Conservation (phyloP, 495 filamentous ascomycete species). For the Trichoderma erinaceum region DNA sequence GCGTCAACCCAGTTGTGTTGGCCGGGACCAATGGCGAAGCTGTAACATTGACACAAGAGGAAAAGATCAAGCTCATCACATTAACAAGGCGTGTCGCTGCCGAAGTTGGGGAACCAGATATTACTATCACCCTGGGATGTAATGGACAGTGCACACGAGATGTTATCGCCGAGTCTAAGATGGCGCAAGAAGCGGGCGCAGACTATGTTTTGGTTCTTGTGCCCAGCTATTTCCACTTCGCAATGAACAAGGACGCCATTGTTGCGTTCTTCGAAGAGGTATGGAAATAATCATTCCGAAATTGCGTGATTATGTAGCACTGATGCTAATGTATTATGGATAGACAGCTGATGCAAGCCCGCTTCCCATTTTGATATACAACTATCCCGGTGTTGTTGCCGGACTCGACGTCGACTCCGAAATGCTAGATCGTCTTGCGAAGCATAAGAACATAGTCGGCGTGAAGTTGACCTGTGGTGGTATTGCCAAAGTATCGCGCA, state of each 20-base stretch:
- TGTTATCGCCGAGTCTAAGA: constrained; percentile 23
- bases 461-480: constrained; percentile 35
- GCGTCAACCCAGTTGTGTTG: constrained; percentile 27
- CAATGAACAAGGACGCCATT: constrained; percentile 1
- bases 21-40: constrained; percentile 35
- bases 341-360: constrained; percentile 10
- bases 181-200: constrained; percentile 27
- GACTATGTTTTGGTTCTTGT: constrained; percentile 13
- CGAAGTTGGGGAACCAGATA: constrained; percentile 20
- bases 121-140: constrained; percentile 29
- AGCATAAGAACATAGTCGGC: constrained; percentile 32
- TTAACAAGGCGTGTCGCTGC: constrained; percentile 23
- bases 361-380: constrained; percentile 16
- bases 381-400: constrained; percentile 9
- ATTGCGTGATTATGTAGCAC: neutral
- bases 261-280: constrained; percentile 10
- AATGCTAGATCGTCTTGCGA: constrained; percentile 24
- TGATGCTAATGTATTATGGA: neutral
- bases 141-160: constrained; percentile 23
- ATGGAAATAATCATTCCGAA: neutral
- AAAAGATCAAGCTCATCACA: constrained; percentile 26
- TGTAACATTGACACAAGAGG: constrained; percentile 24
- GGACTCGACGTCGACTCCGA: constrained; percentile 31
- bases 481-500: constrained; percentile 27
- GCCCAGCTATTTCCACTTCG: constrained; percentile 7